Evolutionary conservation across 768 basidiomycete genomes (phyloP).

Genomic region (Mycena kentingensis): DNA sequence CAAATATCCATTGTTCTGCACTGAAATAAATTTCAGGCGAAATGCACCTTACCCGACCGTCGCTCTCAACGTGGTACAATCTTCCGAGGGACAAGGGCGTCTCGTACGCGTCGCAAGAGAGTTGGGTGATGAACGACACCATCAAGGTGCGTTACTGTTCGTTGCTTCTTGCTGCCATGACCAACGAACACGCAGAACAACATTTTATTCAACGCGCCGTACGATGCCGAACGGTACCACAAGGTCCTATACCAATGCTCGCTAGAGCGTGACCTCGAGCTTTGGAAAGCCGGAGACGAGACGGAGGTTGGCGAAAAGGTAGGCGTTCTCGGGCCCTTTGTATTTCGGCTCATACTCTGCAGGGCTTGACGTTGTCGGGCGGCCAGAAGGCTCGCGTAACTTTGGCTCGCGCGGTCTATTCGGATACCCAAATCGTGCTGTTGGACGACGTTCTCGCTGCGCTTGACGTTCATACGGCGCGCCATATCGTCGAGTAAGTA

Average conservation of each 20-base stretch:
- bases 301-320: conserved; percentile 78
- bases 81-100: conserved; percentile 71
- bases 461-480: conserved; percentile 75
- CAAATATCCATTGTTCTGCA: background rate
- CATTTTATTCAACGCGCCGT: conserved; percentile 77
- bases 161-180: background rate
- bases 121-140: conserved; percentile 84
- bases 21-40: conserved; percentile 42
- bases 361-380: conserved; percentile 37
- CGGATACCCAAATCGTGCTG: conserved; percentile 59
- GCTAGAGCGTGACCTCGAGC: conserved; percentile 69
- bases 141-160: conserved; percentile 47
- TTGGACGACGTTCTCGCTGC: conserved; percentile 75
- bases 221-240: conserved; percentile 77
- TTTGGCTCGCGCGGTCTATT: conserved; percentile 49
- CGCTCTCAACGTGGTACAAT: conserved; percentile 62
- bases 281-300: conserved; percentile 67
- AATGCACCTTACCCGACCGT: conserved; percentile 61
- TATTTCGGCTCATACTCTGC: background rate
- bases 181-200: conserved; percentile 52
- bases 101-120: conserved; percentile 81
- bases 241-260: conserved; percentile 75
- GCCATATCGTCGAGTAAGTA: conserved; percentile 64
- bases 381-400: conserved; percentile 51
- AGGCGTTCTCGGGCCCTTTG: conserved; percentile 23